Evolutionary conservation across 495 filamentous ascomycete genomes (phyloP), one percentile per base, ranked within the genome.

Genomic region (Aspergillus diversus): DNA sequence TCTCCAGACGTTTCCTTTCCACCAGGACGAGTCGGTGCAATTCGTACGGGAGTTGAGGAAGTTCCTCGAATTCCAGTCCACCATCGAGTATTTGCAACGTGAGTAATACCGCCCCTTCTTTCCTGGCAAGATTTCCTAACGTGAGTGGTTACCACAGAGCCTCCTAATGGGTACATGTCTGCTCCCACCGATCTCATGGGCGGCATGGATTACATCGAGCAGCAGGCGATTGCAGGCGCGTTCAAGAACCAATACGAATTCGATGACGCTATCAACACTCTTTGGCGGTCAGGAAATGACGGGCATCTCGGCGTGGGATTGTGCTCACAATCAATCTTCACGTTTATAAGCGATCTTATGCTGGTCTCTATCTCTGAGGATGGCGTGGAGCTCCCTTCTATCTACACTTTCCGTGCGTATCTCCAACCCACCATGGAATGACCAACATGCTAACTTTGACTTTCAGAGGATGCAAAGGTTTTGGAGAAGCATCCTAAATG

Each of bases 21-120:
- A 84, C 60, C 48, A 76, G 4, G 80, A 77, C 33, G 79, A 82
- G 16, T 85, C 81, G 6, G 69, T 73, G 12, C 68, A 75, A 8
- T 86, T 88, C 63, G 34, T 87, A 16, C 66, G 72, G 27, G 85
- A 88, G 66, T 83, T 80, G 55, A 82, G 81, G 59, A 80, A 85
- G 47, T 82, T 80, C 4, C 64, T 88, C 2, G 78, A 87, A 66
- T 87, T 86, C 53, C 85, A 88, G 60, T 82, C 75, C 33, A 87
- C 84, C 0, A 53, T 85, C 16, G 75, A 77, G 13, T 7, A 39
- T 2, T 2, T 27, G 21, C 21, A 27, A 27, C 21, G 21, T 27
- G 21, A 27, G 21, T 27, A 27, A 27, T 27, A 27, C 21, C 21
- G 2, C 21, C 1, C 21, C 21, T 27, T 27, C 21, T 27, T 27